Percentiles rank a stretch among this genome's conserved stretches.
phyloP scores from a whole-genome alignment of 163 green algal species.

The Prototheca wickerhamii region DNA sequence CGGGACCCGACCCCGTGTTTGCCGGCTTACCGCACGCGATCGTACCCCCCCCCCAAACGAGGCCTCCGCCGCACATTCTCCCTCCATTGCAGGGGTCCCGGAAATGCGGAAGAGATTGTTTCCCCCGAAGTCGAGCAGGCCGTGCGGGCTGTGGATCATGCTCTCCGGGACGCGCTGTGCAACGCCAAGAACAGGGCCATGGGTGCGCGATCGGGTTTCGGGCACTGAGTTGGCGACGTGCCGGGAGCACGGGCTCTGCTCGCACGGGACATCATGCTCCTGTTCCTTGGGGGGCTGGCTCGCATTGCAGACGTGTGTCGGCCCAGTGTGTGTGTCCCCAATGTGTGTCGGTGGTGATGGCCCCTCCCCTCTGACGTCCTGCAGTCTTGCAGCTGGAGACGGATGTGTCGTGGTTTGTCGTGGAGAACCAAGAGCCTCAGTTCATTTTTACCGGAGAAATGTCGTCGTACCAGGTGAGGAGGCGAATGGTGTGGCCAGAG shows the following conservation, averaged over 20 bases:
- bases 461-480: conserved; percentile 33
- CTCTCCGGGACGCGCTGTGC: conserved; percentile 21
- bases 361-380: not conserved
- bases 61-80: no score
- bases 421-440: conserved; percentile 9
- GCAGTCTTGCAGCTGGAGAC: conserved; percentile 36
- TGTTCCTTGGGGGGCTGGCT: not conserved
- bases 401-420: conserved; percentile 34
- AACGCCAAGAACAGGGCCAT: conserved; percentile 18
- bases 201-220: conserved; percentile 3
- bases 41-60: no score
- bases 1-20: no score
- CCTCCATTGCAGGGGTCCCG: not conserved
- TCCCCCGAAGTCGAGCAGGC: conserved; percentile 1
- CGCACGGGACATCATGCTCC: no score
- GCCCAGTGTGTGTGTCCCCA: no score
- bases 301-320: no score
- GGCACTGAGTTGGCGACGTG: no score
- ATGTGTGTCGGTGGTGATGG: no score
- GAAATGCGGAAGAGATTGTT: not conserved
- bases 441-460: conserved; percentile 28
- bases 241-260: no score
- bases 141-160: conserved; percentile 16
- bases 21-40: no score
- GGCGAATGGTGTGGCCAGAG: not conserved